Percentiles rank a stretch among this genome's conserved stretches.
Conservation (phyloP, 768 basidiomycete species). For the Amanita fuliginea region DNA sequence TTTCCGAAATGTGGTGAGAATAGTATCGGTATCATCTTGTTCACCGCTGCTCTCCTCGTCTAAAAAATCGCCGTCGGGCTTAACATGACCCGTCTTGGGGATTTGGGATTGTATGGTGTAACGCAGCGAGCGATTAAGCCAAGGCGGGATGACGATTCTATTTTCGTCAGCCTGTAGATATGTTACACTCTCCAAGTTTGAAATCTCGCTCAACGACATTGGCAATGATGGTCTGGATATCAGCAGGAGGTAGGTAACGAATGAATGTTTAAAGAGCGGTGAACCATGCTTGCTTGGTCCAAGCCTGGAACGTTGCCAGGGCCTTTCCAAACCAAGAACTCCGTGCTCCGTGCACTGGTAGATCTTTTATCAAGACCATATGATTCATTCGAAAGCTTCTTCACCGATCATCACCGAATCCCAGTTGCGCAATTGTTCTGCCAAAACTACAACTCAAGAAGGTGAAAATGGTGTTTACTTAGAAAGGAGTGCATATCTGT, state of each 20-base stretch:
- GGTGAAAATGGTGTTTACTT: too few relatives aligned
- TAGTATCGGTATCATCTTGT: neutral
- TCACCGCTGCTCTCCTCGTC: neutral
- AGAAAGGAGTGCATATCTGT: too few relatives aligned
- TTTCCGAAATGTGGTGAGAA: neutral
- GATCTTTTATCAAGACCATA: constrained; percentile 2
- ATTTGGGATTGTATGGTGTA: neutral
- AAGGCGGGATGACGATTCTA: neutral
- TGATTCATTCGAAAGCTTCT: neutral
- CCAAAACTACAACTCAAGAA: too few relatives aligned
- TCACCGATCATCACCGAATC: neutral
- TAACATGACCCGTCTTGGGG: neutral
- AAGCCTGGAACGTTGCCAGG: neutral
- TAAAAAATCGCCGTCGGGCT: neutral
- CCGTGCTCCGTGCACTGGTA: neutral
- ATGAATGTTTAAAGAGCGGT: neutral
- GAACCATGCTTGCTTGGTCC: too few relatives aligned
- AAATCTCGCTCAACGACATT: neutral
- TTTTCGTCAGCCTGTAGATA: neutral
- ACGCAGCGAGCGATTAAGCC: neutral
- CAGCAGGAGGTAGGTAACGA: neutral
- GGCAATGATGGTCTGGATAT: neutral
- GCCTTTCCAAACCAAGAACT: too few relatives aligned
- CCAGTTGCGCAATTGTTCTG: neutral
- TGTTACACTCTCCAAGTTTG: neutral